Percentiles rank a stretch among this genome's conserved stretches.
These are phyloP conservation scores for Annona squamosa DNA, from an alignment of 164 flowering plant genomes.

Conservation along the genomic window DNA sequence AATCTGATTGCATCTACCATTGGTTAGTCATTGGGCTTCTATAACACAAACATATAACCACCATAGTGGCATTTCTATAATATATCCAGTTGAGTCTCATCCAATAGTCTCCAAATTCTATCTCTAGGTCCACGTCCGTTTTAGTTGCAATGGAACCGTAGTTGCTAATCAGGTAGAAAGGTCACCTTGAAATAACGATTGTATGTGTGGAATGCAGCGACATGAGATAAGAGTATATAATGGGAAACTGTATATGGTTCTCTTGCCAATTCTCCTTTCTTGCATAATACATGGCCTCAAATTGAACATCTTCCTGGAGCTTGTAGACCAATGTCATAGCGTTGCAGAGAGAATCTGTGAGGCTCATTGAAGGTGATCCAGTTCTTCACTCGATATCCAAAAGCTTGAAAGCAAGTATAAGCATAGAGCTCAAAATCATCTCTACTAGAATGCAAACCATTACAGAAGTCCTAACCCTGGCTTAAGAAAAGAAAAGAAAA, in stretches of 20 bases:
- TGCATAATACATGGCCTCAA: conserved; percentile 59
- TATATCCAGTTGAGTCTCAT: too few relatives aligned
- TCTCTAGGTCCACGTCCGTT: neutral
- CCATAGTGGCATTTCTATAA: neutral
- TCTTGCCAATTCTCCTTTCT: conserved; percentile 54
- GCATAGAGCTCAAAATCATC: conserved; percentile 68
- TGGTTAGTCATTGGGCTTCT: neutral
- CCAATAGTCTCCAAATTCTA: neutral
- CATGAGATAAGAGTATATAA: conserved; percentile 75
- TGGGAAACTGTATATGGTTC: conserved; percentile 90
- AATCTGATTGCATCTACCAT: neutral
- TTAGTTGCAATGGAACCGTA: neutral
- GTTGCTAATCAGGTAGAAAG: neutral
- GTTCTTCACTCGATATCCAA: conserved; percentile 80
- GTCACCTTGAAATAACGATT: conserved; percentile 65
- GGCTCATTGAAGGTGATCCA: conserved; percentile 97
- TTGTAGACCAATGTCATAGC: conserved; percentile 74
- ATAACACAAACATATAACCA: too few relatives aligned
- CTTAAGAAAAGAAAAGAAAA: too few relatives aligned
- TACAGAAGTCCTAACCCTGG: neutral
- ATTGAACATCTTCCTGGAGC: conserved; percentile 91
- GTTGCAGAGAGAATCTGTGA: conserved; percentile 58
- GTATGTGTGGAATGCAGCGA: conserved; percentile 56
- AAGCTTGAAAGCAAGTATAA: conserved; percentile 61
- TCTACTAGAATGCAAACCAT: conserved; percentile 28